These are phyloP conservation scores for Boechera divaricarpa DNA, from an alignment of 345 rosid species.

Conservation along the genomic window DNA sequence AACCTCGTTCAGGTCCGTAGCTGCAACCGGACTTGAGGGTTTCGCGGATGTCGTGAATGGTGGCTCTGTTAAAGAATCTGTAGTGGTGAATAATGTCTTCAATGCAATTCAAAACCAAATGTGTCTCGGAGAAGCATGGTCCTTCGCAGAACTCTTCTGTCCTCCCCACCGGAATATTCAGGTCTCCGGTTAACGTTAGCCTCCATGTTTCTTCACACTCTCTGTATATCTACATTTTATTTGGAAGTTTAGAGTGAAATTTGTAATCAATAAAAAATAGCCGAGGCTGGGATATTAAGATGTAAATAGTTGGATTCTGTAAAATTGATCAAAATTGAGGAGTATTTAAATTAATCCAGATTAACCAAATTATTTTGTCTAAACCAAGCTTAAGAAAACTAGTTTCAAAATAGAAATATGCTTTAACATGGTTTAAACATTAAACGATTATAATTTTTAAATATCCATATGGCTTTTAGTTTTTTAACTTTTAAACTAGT, in stretches of 20 bases:
- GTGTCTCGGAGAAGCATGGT: constrained; percentile 76
- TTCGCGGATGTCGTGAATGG: constrained; percentile 58
- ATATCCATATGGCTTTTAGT: too few species aligned
- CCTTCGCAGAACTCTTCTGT: constrained; percentile 69
- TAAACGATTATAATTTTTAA: too few species aligned
- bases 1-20: constrained; percentile 66
- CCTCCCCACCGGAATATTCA: constrained; percentile 56
- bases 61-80: constrained; percentile 73
- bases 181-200: constrained; percentile 65
- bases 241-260: background rate
- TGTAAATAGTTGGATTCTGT: background rate
- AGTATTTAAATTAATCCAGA: background rate
- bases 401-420: too few species aligned
- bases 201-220: constrained; percentile 71
- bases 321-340: too few species aligned
- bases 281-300: background rate
- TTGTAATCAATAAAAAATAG: background rate
- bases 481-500: background rate
- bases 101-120: constrained; percentile 72
- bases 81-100: constrained; percentile 63
- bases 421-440: too few species aligned
- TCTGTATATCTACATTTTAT: constrained; percentile 64
- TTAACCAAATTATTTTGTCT: background rate
- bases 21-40: constrained; percentile 78
- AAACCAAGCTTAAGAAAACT: background rate